Base-by-base conservation (phyloP, 352 stramenopile genomes). In the Phytophthora megakarya region DNA sequence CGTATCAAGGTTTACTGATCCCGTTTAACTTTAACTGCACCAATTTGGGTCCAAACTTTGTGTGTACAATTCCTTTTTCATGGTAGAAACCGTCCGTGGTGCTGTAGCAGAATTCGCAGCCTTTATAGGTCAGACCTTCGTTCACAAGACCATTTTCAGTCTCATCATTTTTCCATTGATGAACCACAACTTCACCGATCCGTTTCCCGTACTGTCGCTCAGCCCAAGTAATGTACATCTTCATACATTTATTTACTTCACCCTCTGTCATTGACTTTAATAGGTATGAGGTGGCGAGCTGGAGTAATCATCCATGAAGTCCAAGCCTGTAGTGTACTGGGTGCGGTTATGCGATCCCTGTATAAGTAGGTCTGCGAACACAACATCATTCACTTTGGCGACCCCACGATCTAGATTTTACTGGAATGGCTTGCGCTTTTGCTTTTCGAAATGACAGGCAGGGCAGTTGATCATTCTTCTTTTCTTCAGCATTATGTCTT, bases 51-150 rank as follows among this genome's bases (percentile, higher is more conserved):
- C 33, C 43, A 16, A 49, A 5, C 21, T 48, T 63, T 16, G 23
- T 63, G 44, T 63, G 54, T 3, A 55, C 40, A 22, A 63, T 63
- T 3, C 35, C 44, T 12, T 63, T 48, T 15, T 21, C 22, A 11
- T 46, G 9, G 25, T 63, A 63, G 32, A 43, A 63, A 1, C 13
- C 11, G 18, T 39, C 51, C 25, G 43, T 50, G 3, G 51, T 22
- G 5, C 39, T 26, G n/a, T 60, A 50, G 39, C 51, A 60, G 21
- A 60, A 50, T 21, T 55, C 19, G 8, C 44, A 19, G 3, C 32
- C 32, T 22, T 55, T 55, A 25, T 55, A 18, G 13, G 32, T 55
- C 9, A 55, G 32, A 5, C 43, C 32, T 10, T 55, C 28, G 4
- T 30, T 55, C 11, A 55, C 30, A 22, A 52, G 25, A 5, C 26